Base-by-base conservation (phyloP, 1,284 basidiomycete genomes). In the Uromyces viciae-fabae region DNA sequence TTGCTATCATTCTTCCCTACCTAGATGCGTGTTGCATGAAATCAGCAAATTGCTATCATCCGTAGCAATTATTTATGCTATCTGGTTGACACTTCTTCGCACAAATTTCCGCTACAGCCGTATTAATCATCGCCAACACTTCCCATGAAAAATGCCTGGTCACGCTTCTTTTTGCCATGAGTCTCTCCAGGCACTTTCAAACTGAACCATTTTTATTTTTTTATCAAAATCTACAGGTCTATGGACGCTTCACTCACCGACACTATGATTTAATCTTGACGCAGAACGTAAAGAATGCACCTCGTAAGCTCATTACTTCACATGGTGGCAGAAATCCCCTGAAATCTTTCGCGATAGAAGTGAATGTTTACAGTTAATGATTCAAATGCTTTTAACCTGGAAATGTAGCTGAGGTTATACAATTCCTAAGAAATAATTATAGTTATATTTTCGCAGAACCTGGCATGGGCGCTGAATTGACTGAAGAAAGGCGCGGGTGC, bases 221-320 rank as follows among this genome's bases (percentile, higher is more conserved):
- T 28, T 36, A 2, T 56, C 36, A 14, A 74, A 46, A n/a, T 46
- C 42, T 19, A n/a, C 52, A 81, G 79, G 72, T 81, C 25, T 81
- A 81, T 58, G 79, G 79, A 25, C 58, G 72, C 43, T 81, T 75
- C 40, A 81, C 71, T 25, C 79, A 81, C 25, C 71, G 79, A 9
- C 72, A 81, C 42, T 81, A 81, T n/a, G 79, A 81, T 74, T 31
- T 81, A 7, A 81, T 81, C 36, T 66, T 64, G 8, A 81, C 79
- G 2, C 69, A 74, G 52, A 81, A 66, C 43, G 56, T 81, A 22
- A 81, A 81, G 38, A 81, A 81, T 36, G 79, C 79, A 3, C 79
- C 79, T 38, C 79, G 79, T 81, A 56, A 81, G 79, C 49, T 60
- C 2, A 9, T 25, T 8, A n/a, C 8, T 17, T 19, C 42, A n/a